Percentiles rank a stretch among this genome's conserved stretches.
These are phyloP conservation scores for Biancaea sappan DNA, from an alignment of 306 rosid species.

Conservation along the genomic window DNA sequence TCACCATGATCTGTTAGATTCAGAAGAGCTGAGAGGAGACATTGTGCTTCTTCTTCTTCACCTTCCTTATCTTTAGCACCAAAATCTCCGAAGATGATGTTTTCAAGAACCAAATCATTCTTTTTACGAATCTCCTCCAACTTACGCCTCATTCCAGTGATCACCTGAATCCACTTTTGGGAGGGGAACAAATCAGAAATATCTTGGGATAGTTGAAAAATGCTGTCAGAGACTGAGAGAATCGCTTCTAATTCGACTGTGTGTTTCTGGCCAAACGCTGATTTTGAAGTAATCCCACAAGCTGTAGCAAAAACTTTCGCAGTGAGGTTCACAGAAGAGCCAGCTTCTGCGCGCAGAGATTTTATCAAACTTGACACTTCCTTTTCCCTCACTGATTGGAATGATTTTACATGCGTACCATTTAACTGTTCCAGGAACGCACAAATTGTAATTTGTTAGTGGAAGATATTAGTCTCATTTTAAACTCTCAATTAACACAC, in stretches of 20 bases:
- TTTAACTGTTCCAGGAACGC: not conserved
- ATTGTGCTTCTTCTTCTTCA: not conserved
- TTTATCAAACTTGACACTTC: conserved; percentile 17
- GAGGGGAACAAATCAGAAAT: conserved; percentile 38
- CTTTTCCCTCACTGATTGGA: not conserved
- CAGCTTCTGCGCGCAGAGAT: not conserved
- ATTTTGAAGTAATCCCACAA: conserved; percentile 3
- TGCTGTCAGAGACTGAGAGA: not conserved
- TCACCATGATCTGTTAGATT: not conserved
- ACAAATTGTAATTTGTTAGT: too few relatives aligned
- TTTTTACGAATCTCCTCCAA: conserved; percentile 8
- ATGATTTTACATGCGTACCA: conserved; percentile 1
- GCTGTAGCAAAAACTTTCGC: not conserved
- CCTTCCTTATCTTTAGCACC: not conserved
- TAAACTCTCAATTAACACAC: too few relatives aligned
- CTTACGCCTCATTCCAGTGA: conserved; percentile 26
- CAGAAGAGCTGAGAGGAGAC: conserved; percentile 7
- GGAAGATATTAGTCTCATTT: too few relatives aligned
- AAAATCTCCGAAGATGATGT: conserved; percentile 8
- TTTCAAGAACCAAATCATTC: conserved; percentile 30
- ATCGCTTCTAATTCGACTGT: conserved; percentile 29
- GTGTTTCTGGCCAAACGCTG: conserved; percentile 31
- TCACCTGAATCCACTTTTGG: conserved; percentile 7
- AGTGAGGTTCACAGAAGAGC: conserved; percentile 14
- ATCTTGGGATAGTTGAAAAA: not conserved